phyloP scores from a whole-genome alignment of 176 grass and related monocot genomes.

The Avena atlantica region DNA sequence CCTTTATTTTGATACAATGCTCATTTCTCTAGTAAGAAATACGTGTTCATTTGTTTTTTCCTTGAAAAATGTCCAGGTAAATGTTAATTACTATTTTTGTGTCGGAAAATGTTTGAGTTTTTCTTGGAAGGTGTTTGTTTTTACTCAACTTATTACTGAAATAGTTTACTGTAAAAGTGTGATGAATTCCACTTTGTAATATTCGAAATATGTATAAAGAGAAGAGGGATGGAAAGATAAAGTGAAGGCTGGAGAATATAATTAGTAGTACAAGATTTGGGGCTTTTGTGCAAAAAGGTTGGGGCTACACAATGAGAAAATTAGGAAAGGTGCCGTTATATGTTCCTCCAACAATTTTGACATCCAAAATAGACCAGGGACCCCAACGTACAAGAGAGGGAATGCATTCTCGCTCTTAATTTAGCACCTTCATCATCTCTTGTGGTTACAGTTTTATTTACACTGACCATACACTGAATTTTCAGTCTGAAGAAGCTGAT shows the following conservation, averaged over 20 bases:
- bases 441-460: not conserved
- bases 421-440: not conserved
- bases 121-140: not conserved
- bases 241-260: not conserved
- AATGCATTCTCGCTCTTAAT: not conserved
- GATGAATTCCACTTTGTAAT: not conserved
- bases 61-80: not conserved
- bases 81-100: not conserved
- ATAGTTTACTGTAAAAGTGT: not conserved
- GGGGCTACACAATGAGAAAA: not conserved
- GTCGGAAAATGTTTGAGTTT: not conserved
- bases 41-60: not conserved
- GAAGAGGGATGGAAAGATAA: not conserved
- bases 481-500: conserved; percentile 41
- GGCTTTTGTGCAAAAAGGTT: not conserved
- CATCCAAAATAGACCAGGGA: not conserved
- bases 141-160: not conserved
- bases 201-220: not conserved
- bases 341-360: not conserved
- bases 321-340: not conserved
- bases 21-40: not conserved
- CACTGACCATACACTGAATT: not conserved
- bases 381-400: not conserved
- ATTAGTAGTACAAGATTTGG: not conserved
- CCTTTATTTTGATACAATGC: not conserved